Evolutionary conservation across 2,329 filamentous ascomycete genomes (phyloP), one percentile per base, ranked within the genome.

Genomic region (Triangularia verruculosa): DNA sequence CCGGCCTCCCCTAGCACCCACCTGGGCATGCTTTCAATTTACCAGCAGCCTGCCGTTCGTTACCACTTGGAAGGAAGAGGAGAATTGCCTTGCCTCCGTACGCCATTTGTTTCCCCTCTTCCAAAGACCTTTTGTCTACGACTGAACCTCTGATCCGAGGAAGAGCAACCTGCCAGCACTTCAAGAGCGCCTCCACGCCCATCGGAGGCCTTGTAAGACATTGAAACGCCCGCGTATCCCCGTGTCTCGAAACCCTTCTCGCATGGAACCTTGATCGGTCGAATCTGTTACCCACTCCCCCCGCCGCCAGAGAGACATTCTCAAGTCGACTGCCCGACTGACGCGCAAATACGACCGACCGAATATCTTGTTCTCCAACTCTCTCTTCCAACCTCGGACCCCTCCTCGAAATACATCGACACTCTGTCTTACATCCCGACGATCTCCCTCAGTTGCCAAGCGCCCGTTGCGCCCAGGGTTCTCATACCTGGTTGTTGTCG

Each of bases 211-310:
- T 53, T 24, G 34, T 53, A 39, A 58, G 39, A 61, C 59, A 59
- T 32, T 32, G 20, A 62, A 64, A 67, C 63, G 34, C 34, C 57
- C 57, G 22, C 57, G 57, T 47, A 53, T 47, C 58, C 61, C 62
- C 12, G 54, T 61, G 34, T 51, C 57, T 34, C 47, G 24, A 27
- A 57, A 52, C 43, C 55, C 28, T 34, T 64, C 61, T 34, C 65
- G 32, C 59, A 65, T 67, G 65, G 63, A 58, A 57, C 60, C 57
- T 53, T 67, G 63, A 60, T 22, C 57, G 63, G 52, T 30, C 57
- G 43, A 61, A 15, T 59, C 32, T 54, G 56, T 55, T 60, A 32
- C 28, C 47, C 22, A 30, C 15, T 24, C 57, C 57, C 54, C n/a
- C n/a, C n/a, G n/a, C n/a, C 55, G 15, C 20, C 51, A 53, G 20